Evolutionary conservation across 129 eudicot species (phyloP), one percentile per base, ranked within the genome.

Genomic region (Artemisia annua): DNA sequence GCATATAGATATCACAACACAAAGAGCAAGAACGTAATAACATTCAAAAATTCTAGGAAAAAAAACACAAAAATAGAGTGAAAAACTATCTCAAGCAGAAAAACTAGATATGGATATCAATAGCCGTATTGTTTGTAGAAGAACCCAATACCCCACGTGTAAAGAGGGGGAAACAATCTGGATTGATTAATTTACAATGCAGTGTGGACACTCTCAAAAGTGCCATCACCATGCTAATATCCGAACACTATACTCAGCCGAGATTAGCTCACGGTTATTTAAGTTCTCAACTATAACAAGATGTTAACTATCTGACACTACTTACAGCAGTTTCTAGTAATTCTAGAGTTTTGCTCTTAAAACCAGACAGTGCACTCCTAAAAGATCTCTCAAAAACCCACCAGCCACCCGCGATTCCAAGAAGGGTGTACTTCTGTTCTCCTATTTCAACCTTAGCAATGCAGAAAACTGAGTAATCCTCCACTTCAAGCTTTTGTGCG

Each of bases 371-470:
- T 18, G 78, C 77, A 56, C 56, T 75, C 26, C 65, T 54, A 71
- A 78, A 68, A 11, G 87, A 74, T 24, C 80, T 70, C 48, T 78
- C 85, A 48, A 85, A 69, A 66, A 81, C 87, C 95, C 95, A 85
- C 95, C 95, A 88, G 75, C 87, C 86, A 72, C 95, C 95, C 55
- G 85, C 73, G 57, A 85, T 75, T 63, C 95, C 90, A 53, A 85
- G 43, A 69, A 88, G 82, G 59, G 86, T 83, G 72, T 75, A 76
- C 64, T 62, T 73, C 65, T 69, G 81, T 49, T 88, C 88, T 19
- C 78, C 69, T 67, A 88, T 51, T 55, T 85, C 86, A 52, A 83
- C 83, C 66, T 77, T 85, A 13, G 88, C 95, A 66, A 88, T 43
- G 69, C 83, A 83, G 20, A 88, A 65, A 18, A 83, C 65, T 13